A percentile compares a stretch with the other conserved stretches of the same genome.
Evolutionary conservation across 495 filamentous ascomycete genomes (phyloP).

Genomic region (Xylaria venustula): DNA sequence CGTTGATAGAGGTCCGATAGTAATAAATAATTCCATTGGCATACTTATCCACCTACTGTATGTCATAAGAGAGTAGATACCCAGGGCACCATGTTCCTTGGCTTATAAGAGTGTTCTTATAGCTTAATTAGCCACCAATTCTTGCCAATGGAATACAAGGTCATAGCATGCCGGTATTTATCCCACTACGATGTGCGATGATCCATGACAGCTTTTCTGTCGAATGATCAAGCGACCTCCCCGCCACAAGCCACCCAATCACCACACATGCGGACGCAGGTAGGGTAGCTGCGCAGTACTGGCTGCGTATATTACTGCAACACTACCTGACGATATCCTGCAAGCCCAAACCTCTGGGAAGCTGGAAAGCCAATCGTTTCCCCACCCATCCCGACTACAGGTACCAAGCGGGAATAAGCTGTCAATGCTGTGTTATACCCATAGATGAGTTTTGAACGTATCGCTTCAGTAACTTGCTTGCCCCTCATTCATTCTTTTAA

Average conservation of each 20-base stretch:
- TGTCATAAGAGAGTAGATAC: too few species aligned
- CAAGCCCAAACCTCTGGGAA: slow-evolving; percentile 10
- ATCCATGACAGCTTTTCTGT: background rate
- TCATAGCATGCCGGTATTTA: too few species aligned
- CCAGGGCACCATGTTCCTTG: background rate
- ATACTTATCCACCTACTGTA: too few species aligned
- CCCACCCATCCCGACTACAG: background rate
- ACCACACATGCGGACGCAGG: background rate
- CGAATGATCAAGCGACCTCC: background rate
- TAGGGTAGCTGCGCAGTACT: too few species aligned
- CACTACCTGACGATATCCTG: slow-evolving; percentile 5
- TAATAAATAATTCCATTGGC: too few species aligned
- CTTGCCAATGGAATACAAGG: too few species aligned
- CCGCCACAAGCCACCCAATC: slow-evolving; percentile 3
- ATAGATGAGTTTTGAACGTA: background rate
- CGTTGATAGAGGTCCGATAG: too few species aligned
- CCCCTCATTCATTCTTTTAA: background rate
- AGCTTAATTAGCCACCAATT: slow-evolving; percentile 6
- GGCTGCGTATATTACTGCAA: background rate
- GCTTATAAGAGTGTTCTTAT: background rate
- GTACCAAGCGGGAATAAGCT: slow-evolving; percentile 6
- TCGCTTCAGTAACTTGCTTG: too few species aligned
- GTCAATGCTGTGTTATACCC: background rate
- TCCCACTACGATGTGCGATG: background rate
- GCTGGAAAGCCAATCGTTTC: slow-evolving; percentile 1